phyloP scores from a whole-genome alignment of 805 yeast genomes.

The Metschnikowia gelsemii region DNA sequence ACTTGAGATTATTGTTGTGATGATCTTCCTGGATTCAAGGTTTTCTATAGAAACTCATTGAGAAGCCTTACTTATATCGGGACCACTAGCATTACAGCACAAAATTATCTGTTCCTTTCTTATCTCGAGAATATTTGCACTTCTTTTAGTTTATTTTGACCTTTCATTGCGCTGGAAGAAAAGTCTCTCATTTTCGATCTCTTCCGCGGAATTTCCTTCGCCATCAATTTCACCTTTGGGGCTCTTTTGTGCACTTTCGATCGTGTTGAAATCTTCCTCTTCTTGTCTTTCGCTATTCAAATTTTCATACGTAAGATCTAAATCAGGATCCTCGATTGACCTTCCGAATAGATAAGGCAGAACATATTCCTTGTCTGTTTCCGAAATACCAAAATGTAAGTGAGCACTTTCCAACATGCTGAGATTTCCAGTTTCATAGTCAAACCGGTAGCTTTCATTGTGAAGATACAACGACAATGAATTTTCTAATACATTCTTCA shows the following conservation, averaged over 20 bases:
- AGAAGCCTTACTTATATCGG: too few species aligned
- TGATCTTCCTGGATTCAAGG: too few species aligned
- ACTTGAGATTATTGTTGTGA: neutral
- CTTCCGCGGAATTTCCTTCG: neutral
- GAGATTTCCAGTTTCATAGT: neutral
- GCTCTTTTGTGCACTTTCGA: neutral
- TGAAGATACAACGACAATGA: constrained; percentile 21
- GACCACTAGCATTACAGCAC: too few species aligned
- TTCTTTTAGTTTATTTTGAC: neutral
- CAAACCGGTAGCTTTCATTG: neutral
- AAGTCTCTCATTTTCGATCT: constrained; percentile 1
- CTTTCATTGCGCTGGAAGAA: neutral
- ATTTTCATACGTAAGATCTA: constrained; percentile 2
- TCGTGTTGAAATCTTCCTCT: neutral
- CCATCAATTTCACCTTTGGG: neutral
- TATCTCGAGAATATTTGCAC: too few species aligned
- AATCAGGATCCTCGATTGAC: constrained; percentile 17
- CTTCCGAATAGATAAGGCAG: constrained; percentile 41
- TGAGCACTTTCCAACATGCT: neutral
- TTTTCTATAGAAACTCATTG: too few species aligned
- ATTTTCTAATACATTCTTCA: constrained; percentile 35
- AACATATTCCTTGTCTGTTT: constrained; percentile 37
- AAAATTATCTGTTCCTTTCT: too few species aligned
- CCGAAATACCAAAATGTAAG: constrained; percentile 15
- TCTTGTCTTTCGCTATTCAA: neutral